Conservation (phyloP, 805 yeast species). For the Yamadazyma kitorensis region DNA sequence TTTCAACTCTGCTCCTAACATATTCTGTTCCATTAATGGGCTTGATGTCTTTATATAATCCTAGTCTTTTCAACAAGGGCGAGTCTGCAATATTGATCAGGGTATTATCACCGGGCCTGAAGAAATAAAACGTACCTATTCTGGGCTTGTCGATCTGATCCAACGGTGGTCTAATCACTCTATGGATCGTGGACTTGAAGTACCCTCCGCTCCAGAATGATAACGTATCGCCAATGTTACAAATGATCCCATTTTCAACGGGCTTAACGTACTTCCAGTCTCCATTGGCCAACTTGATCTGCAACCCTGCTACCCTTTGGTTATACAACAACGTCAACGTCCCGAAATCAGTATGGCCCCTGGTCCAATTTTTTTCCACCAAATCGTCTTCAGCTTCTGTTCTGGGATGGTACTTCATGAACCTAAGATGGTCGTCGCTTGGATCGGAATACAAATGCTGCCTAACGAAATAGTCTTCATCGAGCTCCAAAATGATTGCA, state of each 20-base stretch:
- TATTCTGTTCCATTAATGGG: conserved; percentile 29
- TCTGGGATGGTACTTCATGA: conserved; percentile 32
- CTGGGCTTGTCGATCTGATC: conserved; percentile 30
- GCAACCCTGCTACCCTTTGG: conserved; percentile 36
- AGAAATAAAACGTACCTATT: conserved; percentile 34
- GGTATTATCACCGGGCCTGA: conserved; percentile 31
- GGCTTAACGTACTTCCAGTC: conserved; percentile 36
- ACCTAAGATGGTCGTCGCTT: conserved; percentile 33
- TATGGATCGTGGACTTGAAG: conserved; percentile 32
- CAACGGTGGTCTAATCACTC: conserved; percentile 34
- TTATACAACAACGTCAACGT: conserved; percentile 32
- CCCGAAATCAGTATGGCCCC: conserved; percentile 38
- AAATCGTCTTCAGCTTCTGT: conserved; percentile 25
- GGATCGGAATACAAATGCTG: conserved; percentile 29
- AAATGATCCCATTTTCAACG: conserved; percentile 27
- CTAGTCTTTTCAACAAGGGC: conserved; percentile 28
- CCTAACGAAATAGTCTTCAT: conserved; percentile 28
- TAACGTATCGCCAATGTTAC: conserved; percentile 35
- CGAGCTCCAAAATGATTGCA: conserved; percentile 32
- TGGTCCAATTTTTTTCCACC: conserved; percentile 29
- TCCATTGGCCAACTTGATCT: conserved; percentile 25
- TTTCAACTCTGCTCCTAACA: conserved; percentile 26
- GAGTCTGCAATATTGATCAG: conserved; percentile 28
- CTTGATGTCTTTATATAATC: conserved; percentile 22
- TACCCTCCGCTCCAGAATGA: conserved; percentile 35